Evolutionary conservation across 2,329 filamentous ascomycete genomes (phyloP).

Genomic region (Diaporthe eres): DNA sequence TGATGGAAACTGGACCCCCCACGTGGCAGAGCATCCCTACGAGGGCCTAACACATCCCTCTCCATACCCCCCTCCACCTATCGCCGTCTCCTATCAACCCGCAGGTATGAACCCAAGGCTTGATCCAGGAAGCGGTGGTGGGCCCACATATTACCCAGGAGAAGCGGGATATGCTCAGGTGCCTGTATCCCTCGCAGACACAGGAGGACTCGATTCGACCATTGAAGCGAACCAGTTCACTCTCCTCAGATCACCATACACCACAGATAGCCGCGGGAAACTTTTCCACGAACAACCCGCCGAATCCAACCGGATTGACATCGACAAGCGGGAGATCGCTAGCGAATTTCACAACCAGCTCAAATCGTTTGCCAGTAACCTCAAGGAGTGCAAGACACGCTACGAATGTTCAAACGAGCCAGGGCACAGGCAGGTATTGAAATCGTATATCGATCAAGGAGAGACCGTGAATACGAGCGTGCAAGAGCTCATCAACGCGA

Average conservation of each 20-base stretch:
- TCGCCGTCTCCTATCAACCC: not conserved
- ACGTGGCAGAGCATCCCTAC: not conserved
- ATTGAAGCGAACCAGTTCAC: no score
- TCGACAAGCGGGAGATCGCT: not conserved
- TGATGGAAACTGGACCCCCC: not conserved
- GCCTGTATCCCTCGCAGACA: not conserved
- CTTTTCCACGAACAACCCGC: not conserved
- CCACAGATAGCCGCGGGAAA: no score
- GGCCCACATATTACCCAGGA: not conserved
- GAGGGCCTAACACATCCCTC: not conserved
- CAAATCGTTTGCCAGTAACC: not conserved
- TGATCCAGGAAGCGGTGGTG: not conserved
- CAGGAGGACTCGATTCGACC: not conserved
- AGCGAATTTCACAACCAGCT: not conserved
- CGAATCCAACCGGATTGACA: not conserved
- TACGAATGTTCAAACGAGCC: no score
- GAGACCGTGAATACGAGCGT: no score
- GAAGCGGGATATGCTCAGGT: not conserved
- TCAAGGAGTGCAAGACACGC: no score
- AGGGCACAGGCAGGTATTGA: no score
- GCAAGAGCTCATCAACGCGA: no score
- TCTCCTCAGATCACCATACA: no score
- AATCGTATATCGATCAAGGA: no score
- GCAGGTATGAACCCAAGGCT: not conserved
- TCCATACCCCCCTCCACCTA: not conserved